These are phyloP conservation scores for Aspergillus nanangensis DNA, from an alignment of 495 filamentous ascomycete species.

Conservation along the genomic window DNA sequence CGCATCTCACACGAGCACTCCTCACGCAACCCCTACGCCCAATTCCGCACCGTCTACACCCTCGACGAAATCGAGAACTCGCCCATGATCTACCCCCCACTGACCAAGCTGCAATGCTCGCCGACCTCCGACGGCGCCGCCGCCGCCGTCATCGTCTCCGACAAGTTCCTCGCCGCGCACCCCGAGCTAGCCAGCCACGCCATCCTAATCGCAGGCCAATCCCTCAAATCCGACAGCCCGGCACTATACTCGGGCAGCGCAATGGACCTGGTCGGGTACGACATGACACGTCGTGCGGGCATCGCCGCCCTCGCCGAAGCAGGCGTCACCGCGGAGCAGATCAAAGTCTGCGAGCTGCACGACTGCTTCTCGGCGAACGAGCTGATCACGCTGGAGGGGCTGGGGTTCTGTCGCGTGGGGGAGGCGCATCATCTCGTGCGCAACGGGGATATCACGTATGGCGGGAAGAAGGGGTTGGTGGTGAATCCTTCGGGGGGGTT, in stretches of 20 bases:
- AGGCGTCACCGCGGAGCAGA: constrained; percentile 54
- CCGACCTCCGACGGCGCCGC: constrained; percentile 88
- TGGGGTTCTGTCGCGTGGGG: constrained; percentile 69
- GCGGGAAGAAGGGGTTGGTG: constrained; percentile 65
- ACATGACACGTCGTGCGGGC: constrained; percentile 65
- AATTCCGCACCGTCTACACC: constrained; percentile 86
- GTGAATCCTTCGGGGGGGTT: constrained; percentile 89
- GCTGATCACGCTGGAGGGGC: constrained; percentile 76
- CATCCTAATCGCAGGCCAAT: constrained; percentile 79
- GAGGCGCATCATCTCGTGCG: constrained; percentile 92
- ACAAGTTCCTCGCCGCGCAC: constrained; percentile 73
- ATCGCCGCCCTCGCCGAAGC: constrained; percentile 67
- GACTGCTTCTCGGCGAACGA: constrained; percentile 96
- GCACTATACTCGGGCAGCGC: constrained; percentile 64
- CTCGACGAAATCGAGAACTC: constrained; percentile 72
- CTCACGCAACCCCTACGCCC: constrained; percentile 53
- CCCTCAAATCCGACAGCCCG: constrained; percentile 74
- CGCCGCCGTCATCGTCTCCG: constrained; percentile 82
- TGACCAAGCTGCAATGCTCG: constrained; percentile 72
- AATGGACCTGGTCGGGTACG: constrained; percentile 81
- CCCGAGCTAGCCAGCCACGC: constrained; percentile 74
- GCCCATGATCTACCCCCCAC: constrained; percentile 70
- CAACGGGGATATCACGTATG: constrained; percentile 82
- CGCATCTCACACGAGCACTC: constrained; percentile 79
- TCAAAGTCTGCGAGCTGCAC: constrained; percentile 84